Conservation (phyloP, 1,284 basidiomycete genomes). For the Phellinidium pouzarii region DNA sequence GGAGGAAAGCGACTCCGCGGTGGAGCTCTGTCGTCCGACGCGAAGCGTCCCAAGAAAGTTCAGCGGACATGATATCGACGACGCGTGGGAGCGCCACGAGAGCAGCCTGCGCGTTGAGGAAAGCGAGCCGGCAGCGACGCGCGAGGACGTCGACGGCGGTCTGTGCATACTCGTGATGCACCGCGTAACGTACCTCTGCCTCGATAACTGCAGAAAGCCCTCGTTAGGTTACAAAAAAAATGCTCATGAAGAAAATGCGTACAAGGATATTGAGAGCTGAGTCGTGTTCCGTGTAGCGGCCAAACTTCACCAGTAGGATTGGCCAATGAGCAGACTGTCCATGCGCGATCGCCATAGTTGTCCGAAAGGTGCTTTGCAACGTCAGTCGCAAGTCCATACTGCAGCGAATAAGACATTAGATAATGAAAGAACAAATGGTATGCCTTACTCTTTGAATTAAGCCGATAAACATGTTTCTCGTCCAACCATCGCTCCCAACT, state of each 20-base stretch:
- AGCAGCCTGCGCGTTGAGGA: constrained; percentile 88
- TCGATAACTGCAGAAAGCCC: constrained; percentile 62
- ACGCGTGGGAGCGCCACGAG: constrained; percentile 81
- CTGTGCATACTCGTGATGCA: constrained; percentile 86
- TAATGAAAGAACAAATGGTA: neutral
- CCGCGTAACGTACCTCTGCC: constrained; percentile 89
- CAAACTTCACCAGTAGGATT: constrained; percentile 73
- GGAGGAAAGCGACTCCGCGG: constrained; percentile 58
- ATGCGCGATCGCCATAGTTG: constrained; percentile 94
- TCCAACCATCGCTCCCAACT: constrained; percentile 94
- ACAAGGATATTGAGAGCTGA: constrained; percentile 78
- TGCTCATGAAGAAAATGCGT: constrained; percentile 23
- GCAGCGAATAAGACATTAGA: constrained; percentile 5
- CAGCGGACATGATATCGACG: constrained; percentile 87
- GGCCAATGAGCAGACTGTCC: constrained; percentile 85
- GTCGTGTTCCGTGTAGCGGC: constrained; percentile 82
- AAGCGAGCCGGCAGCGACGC: constrained; percentile 85
- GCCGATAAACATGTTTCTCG: constrained; percentile 94
- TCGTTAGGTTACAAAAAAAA: neutral
- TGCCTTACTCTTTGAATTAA: constrained; percentile 76
- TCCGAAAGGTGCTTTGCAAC: constrained; percentile 92
- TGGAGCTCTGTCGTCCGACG: constrained; percentile 57
- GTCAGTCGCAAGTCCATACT: constrained; percentile 87
- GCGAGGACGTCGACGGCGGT: constrained; percentile 91
- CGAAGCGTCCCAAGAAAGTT: constrained; percentile 69